Base-by-base conservation (phyloP, 371 early-diverging fungal genomes). In the Blakeslea trispora region DNA sequence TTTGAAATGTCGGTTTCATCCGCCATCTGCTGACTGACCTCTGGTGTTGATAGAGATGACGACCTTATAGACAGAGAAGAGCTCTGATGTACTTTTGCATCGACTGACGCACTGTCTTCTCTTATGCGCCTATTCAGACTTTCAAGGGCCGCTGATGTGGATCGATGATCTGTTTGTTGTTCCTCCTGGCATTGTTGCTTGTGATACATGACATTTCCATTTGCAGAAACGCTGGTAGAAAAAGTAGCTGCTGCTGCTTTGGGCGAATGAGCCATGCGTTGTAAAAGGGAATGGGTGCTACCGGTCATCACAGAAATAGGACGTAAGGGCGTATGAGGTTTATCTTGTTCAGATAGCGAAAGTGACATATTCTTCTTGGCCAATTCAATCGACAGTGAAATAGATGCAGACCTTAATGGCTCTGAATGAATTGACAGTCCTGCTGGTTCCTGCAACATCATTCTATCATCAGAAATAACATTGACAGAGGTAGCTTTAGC, bases 211-310 rank as follows among this genome's bases (percentile, higher is more conserved):
- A 58, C 48, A 18, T 53, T 56, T 6, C 66, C 69, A 62, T 42
- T 61, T 13, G 47, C 69, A 19, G 66, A 65, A 0, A 69, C 54
- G 24, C 66, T 56, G 9, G 66, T 69, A 11, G 69, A 53, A 28
- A 50, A 62, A 31, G 63, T 24, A 18, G 63, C 59, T 14, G 57
- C 54, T 3, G 63, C 61, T 5, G 59, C 60, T 46, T 65, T 69
- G 3, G 69, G 49, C 17, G 61, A 47, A 24, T 55, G 55, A 2
- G 59, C 59, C 45, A 63, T 23, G 3, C 56, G 40, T 5, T 52
- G 53, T 22, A 59, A 52, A 32, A 44, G 23, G 23, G 17, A 53
- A 34, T 50, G n/a, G n/a, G n/a, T n/a, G n/a, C n/a, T n/a, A n/a
- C n/a, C n/a, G n/a, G n/a, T n/a, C n/a, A n/a, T n/a, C n/a, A n/a